phyloP scores from a whole-genome alignment of 2,329 filamentous ascomycete genomes.

The Exophiala aquamarina region DNA sequence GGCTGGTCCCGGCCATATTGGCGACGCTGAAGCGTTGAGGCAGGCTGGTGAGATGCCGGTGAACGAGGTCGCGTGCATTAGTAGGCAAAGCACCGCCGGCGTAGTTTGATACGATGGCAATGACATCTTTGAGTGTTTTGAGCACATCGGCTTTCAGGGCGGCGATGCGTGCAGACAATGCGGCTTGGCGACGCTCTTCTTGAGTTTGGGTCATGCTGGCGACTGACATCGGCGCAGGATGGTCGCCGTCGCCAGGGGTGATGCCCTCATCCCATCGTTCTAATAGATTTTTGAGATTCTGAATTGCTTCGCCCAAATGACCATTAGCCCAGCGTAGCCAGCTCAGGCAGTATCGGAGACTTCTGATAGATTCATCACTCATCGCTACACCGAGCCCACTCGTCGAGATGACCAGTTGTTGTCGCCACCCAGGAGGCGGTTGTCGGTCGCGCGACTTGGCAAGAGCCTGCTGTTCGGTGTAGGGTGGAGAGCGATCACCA shows the following conservation, averaged over 20 bases:
- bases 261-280: conserved; percentile 72
- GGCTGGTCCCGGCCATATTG: conserved; percentile 49
- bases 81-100: conserved; percentile 88
- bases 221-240: conserved; percentile 29
- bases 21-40: conserved; percentile 80
- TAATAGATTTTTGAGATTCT: conserved; percentile 70
- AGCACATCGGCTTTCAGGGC: conserved; percentile 70
- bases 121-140: conserved; percentile 75
- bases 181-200: conserved; percentile 49
- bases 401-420: conserved; percentile 82
- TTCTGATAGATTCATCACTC: conserved; percentile 81
- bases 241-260: conserved; percentile 34
- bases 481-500: conserved; percentile 38
- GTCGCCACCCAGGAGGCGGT: conserved; percentile 64
- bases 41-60: conserved; percentile 77
- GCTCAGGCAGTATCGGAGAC: conserved; percentile 78
- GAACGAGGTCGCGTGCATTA: conserved; percentile 80
- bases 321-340: conserved; percentile 81
- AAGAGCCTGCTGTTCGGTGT: conserved; percentile 22
- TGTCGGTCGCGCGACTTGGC: conserved; percentile 30
- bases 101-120: conserved; percentile 83
- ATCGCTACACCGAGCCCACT: conserved; percentile 89
- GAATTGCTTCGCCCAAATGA: conserved; percentile 74
- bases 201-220: conserved; percentile 26
- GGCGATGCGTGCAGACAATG: conserved; percentile 62